Base-by-base conservation (phyloP, 179 eudicot species). In the Pouteria campechiana region DNA sequence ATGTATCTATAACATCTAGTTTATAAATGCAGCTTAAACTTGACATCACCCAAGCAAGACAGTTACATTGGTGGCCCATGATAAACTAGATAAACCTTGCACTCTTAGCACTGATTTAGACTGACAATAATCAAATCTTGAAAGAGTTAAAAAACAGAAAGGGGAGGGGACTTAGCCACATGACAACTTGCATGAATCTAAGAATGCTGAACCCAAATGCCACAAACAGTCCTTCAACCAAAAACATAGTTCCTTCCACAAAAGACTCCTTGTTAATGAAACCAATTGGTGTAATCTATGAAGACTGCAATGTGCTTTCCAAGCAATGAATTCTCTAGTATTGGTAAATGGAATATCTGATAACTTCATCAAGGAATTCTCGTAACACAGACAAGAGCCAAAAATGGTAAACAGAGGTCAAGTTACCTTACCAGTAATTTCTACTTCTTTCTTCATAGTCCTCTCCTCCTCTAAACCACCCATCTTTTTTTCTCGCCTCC, bases 391-490 rank as follows among this genome's bases (percentile, higher is more conserved):
- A 31, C 29, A 4, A 30, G 15, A 13, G 18, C 41, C 30, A 40
- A 14, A 23, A 25, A 45, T 32, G 44, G 50, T 61, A 56, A 41
- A 37, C 39, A 63, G 50, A n/a, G n/a, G n/a, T n/a, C 36, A 22
- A 57, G 74, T 60, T 67, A 67, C 69, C 83, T 72, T 83, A 87
- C 94, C 96, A 68, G 73, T 45, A 66, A 58, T 77, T 65, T 74
- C 80, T 63, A 48, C 64, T 46, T 57, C 44, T n/a, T 61, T 64
- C 50, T 75, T 87, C n/a, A 63, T 68, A 16, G 46, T 68, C 46
- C 65, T 69, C 36, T 79, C 83, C 27, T 72, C 79, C 22, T 37
- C 50, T 19, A 24, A 20, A 42, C 55, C 60, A 24, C 35, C 59
- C 0, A 27, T 13, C 17, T 27, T 58, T 9, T 30, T 17, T 15